These are phyloP conservation scores for Colletotrichum spaethianum DNA, from an alignment of 2,329 filamentous ascomycete genomes.

Conservation along the genomic window DNA sequence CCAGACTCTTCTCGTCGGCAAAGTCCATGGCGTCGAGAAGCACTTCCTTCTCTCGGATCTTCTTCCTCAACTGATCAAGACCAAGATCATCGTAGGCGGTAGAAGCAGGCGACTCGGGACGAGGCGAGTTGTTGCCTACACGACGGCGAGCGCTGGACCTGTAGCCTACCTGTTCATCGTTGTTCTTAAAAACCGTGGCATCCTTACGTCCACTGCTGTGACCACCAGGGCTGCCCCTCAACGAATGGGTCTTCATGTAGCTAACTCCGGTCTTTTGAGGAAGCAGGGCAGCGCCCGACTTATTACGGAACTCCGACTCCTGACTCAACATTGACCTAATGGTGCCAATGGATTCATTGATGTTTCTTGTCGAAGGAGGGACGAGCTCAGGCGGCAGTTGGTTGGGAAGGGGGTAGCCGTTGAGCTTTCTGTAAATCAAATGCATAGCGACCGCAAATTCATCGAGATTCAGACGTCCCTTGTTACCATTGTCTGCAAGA, in stretches of 20 bases:
- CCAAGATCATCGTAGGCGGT: conserved; percentile 85
- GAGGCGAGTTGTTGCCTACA: conserved; percentile 82
- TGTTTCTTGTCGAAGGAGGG: conserved; percentile 92
- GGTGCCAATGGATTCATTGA: conserved; percentile 92
- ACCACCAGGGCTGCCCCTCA: conserved; percentile 75
- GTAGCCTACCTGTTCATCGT: conserved; percentile 93
- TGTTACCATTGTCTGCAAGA: conserved; percentile 92
- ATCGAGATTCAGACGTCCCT: conserved; percentile 93
- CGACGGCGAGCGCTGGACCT: conserved; percentile 93
- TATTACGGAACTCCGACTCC: conserved; percentile 91
- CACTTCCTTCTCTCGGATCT: conserved; percentile 93
- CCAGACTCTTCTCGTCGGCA: conserved; percentile 88
- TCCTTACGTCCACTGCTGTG: conserved; percentile 82
- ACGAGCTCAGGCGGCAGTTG: conserved; percentile 92
- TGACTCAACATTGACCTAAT: conserved; percentile 91
- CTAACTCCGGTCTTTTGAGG: conserved; percentile 98
- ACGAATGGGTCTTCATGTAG: conserved; percentile 96
- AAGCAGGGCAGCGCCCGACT: conserved; percentile 88
- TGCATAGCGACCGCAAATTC: conserved; percentile 99
- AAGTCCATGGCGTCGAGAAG: conserved; percentile 97
- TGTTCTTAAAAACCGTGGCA: conserved; percentile 96
- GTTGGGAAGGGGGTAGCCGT: conserved; percentile 92
- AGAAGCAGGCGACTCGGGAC: conserved; percentile 81
- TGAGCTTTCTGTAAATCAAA: conserved; percentile 96
- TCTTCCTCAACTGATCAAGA: conserved; percentile 91